Evolutionary conservation across 768 basidiomycete species (phyloP), one percentile per base, ranked within the genome.

Genomic region (Tylopilus cervinicoccineus): DNA sequence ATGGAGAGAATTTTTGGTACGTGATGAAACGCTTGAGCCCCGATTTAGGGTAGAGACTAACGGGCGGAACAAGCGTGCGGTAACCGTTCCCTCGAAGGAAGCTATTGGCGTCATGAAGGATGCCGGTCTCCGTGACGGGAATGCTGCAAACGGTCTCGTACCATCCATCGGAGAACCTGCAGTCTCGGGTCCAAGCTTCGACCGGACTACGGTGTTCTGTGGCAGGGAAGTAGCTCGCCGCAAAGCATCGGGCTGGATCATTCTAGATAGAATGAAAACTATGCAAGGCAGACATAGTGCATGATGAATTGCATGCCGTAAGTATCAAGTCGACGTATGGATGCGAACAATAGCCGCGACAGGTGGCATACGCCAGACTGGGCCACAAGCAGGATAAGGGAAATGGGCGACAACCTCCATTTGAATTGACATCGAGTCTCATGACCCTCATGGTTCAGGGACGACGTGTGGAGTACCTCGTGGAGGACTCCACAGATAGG

Each of bases 41-140:
- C 16, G 20, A 38, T 23, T 43, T 22, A 34, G 43, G 20, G 33
- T 43, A 37, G 36, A 38, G 33, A 37, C 49, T 51, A 27, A 46
- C 53, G 3, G 38, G 42, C 34, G 24, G 48, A 22, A 47, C 14
- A 57, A 81, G 83, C 71, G 72, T 39, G 67, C 78, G 14, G 76
- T 83, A 17, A 75, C 77, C n/a, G 54, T 69, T 48, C 75, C 72
- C 16, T 75, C 79, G n/a, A 80, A 77, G 60, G 63, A 58, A 24
- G 81, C 73, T 3, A 73, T 83, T 32, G 78, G 76, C 7, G 11
- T 47, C 31, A 45, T 44, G 5, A 61, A 64, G 45, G 16, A 46
- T 36, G 16, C 23, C 2, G 29, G 33, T 47, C 36, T 14, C 37
- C 14, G 8, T 29, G 48, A 37, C 24, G 40, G 36, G 19, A 32